phyloP scores from a whole-genome alignment of 2,329 filamentous ascomycete species.

The Colletotrichum higginsianum region DNA sequence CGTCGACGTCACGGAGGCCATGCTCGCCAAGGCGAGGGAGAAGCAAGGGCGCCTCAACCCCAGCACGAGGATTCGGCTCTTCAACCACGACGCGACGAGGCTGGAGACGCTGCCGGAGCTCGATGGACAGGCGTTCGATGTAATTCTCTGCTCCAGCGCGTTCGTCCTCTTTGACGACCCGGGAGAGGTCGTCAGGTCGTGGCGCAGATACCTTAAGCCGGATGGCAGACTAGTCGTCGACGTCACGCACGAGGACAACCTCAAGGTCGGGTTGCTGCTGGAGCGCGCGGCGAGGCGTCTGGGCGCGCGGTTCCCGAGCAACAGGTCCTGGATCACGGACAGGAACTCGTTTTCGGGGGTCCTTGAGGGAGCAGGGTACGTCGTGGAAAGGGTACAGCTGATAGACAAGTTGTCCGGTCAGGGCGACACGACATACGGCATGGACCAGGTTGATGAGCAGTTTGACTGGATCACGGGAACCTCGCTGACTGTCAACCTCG shows the following conservation, averaged over 20 bases:
- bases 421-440: slow-evolving; percentile 44
- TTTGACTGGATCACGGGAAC: slow-evolving; percentile 48
- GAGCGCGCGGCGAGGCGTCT: slow-evolving; percentile 48
- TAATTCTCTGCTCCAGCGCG: slow-evolving; percentile 52
- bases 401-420: slow-evolving; percentile 48
- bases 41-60: slow-evolving; percentile 46
- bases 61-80: slow-evolving; percentile 35
- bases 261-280: slow-evolving; percentile 46
- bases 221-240: slow-evolving; percentile 51
- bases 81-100: slow-evolving; percentile 49
- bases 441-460: slow-evolving; percentile 49
- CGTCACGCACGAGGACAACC: slow-evolving; percentile 51
- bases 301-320: slow-evolving; percentile 48
- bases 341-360: slow-evolving; percentile 48
- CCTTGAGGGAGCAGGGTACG: slow-evolving; percentile 48
- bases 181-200: slow-evolving; percentile 47
- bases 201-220: slow-evolving; percentile 49
- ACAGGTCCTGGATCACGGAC: slow-evolving; percentile 50
- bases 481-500: slow-evolving; percentile 43
- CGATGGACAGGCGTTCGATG: slow-evolving; percentile 48
- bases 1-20: slow-evolving; percentile 51
- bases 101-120: slow-evolving; percentile 45
- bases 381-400: slow-evolving; percentile 46
- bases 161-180: slow-evolving; percentile 52
- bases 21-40: slow-evolving; percentile 50